Percentiles rank a stretch among this genome's conserved stretches.
Evolutionary conservation across 345 rosid genomes (phyloP).

Genomic region (Alliaria petiolata): DNA sequence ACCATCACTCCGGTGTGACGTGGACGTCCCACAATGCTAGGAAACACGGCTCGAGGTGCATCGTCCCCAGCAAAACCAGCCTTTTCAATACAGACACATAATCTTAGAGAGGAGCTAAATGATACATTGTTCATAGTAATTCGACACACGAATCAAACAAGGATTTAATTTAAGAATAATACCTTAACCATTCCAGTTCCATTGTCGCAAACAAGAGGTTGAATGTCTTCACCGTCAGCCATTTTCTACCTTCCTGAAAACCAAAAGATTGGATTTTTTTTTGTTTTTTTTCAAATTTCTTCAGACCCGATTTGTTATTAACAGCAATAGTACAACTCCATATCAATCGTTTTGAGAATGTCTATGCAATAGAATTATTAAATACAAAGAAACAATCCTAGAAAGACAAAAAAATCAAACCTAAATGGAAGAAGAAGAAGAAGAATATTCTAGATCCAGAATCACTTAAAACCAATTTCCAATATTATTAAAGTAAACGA

Average conservation of each 20-base stretch:
- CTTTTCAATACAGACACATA: conserved; percentile 27
- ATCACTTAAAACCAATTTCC: background rate
- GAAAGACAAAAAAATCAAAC: conserved; percentile 5
- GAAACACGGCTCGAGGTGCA: conserved; percentile 88
- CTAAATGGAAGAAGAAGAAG: background rate
- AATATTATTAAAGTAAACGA: conserved; percentile 3
- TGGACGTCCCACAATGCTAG: conserved; percentile 90
- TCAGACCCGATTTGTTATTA: background rate
- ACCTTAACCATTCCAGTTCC: conserved; percentile 81
- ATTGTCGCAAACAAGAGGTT: conserved; percentile 68
- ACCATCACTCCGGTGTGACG: conserved; percentile 96
- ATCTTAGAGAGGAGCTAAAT: background rate
- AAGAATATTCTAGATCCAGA: conserved; percentile 14
- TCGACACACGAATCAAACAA: no score
- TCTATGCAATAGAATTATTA: background rate
- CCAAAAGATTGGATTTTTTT: background rate
- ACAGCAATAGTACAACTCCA: no score
- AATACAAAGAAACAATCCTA: background rate
- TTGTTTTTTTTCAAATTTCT: background rate
- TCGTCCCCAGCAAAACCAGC: conserved; percentile 98
- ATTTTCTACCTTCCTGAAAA: conserved; percentile 40
- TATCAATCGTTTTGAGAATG: background rate
- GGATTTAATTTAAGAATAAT: background rate
- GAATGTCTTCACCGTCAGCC: conserved; percentile 94
- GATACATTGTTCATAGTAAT: background rate